A percentile compares a stretch with the other conserved stretches of the same genome.
Evolutionary conservation across 2,329 filamentous ascomycete genomes (phyloP).

Genomic region (Diplodia seriata): DNA sequence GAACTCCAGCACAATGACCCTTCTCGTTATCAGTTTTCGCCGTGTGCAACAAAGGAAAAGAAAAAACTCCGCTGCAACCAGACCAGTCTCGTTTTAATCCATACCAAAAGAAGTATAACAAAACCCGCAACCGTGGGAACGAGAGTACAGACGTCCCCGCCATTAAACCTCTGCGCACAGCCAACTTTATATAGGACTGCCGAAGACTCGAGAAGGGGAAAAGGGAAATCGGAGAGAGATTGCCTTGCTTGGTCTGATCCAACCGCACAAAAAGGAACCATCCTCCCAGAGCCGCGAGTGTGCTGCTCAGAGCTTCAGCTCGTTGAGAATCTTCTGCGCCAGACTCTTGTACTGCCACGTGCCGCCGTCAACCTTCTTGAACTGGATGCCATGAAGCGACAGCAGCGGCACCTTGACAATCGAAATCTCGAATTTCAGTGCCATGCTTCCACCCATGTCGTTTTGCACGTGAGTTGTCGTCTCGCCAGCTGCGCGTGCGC

Average conservation of each 20-base stretch:
- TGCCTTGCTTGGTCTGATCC: not conserved
- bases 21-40: conserved; percentile 22
- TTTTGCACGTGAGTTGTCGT: conserved; percentile 91
- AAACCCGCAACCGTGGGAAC: conserved; percentile 16
- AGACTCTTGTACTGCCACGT: conserved; percentile 99
- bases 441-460: conserved; percentile 83
- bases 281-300: not conserved
- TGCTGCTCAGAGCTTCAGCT: conserved; percentile 72
- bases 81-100: conserved; percentile 26
- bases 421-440: conserved; percentile 91
- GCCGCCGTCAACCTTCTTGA: conserved; percentile 93
- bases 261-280: not conserved
- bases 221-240: conserved; percentile 16
- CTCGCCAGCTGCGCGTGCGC: conserved; percentile 71
- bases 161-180: conserved; percentile 21
- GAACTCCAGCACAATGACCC: conserved; percentile 26
- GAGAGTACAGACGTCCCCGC: conserved; percentile 23
- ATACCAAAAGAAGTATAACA: conserved; percentile 15
- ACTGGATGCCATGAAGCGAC: conserved; percentile 92
- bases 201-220: conserved; percentile 12
- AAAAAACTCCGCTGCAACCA: conserved; percentile 11
- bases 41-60: conserved; percentile 5
- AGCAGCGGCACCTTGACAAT: conserved; percentile 97
- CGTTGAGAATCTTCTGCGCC: conserved; percentile 92
- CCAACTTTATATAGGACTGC: not conserved